Base-by-base conservation (phyloP, 2,329 filamentous ascomycete genomes). In the Alternaria infectoria region DNA sequence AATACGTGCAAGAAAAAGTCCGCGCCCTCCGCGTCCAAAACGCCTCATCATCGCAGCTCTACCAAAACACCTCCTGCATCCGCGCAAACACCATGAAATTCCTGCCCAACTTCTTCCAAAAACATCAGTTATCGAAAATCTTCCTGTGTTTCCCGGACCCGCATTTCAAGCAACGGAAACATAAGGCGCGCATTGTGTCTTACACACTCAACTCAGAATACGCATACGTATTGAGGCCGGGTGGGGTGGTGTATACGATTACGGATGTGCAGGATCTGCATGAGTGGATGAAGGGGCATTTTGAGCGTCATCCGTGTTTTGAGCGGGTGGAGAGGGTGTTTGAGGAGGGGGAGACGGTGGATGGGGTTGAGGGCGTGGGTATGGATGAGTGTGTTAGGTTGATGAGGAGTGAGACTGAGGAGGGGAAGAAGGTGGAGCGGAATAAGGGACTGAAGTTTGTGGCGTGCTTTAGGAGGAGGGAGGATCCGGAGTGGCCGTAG, bases 61-160 rank as follows among this genome's bases (percentile, higher is more conserved):
- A 93, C 79, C 91, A 96, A 76, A 99, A 99, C 79, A 90, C 95
- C 57, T 90, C 91, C 32, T 96, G 93, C 77, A 84, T 99, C 51
- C 90, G 96, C 66, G 92, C 93, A 69, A 99, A 99, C 83, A 93
- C 93, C 6, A 99, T 99, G 96, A 99, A 99, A 80, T 99, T 98
- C 81, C 85, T 99, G n/a, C 95, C 96, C 66, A 98, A 99, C 78
- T 97, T 97, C 85, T 98, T 99, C 85, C 84, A 82, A 58, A 91
- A 90, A 74, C 85, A 83, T 13, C 94, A 97, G 78, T 88, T 99
- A 13, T 88, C 86, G 67, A 96, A 96, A 77, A 92, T 98, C 77
- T 99, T 99, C 80, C 92, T 99, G 73, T 99, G 96, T 84, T 99
- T 99, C 78, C 96, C 96, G 0, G 96, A 99, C 76, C 96, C 96